A percentile compares a stretch with the other conserved stretches of the same genome.
Evolutionary conservation across 768 basidiomycete genomes (phyloP).

Genomic region (Termitomyces sp.): DNA sequence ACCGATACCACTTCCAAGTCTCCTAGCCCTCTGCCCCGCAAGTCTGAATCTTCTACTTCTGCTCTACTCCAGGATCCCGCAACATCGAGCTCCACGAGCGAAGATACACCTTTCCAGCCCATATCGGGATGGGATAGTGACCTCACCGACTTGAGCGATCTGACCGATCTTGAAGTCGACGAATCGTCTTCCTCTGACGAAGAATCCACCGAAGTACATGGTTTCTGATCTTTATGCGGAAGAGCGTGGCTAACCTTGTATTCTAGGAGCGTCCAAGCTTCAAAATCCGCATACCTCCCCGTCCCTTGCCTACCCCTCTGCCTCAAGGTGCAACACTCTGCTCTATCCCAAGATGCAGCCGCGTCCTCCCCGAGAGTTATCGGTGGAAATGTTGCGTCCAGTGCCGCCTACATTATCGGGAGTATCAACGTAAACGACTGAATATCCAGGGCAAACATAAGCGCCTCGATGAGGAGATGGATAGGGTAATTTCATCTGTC

Average conservation of each 20-base stretch:
- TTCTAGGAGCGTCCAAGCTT: slow-evolving; percentile 21
- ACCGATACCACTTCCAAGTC: background rate
- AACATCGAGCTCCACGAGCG: background rate
- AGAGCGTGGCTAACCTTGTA: background rate
- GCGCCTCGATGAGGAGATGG: slow-evolving; percentile 21
- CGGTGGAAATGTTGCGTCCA: slow-evolving; percentile 43
- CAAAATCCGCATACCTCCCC: slow-evolving; percentile 35
- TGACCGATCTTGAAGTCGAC: slow-evolving; percentile 22
- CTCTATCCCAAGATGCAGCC: slow-evolving; percentile 31
- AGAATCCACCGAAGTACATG: background rate
- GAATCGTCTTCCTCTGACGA: slow-evolving; percentile 8
- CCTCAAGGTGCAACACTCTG: slow-evolving; percentile 22
- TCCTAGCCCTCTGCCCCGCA: background rate
- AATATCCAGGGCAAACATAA: slow-evolving; percentile 23
- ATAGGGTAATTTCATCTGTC: background rate
- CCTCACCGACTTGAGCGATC: slow-evolving; percentile 30
- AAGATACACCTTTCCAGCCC: background rate
- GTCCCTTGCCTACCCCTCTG: slow-evolving; percentile 7
- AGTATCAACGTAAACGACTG: slow-evolving; percentile 33
- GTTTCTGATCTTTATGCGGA: background rate
- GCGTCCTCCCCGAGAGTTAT: slow-evolving; percentile 29
- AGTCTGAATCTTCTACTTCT: background rate
- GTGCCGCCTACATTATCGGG: slow-evolving; percentile 36
- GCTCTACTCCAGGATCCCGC: background rate
- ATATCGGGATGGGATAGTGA: slow-evolving; percentile 34